Evolutionary conservation across 176 grass and related monocot species (phyloP).

Genomic region (Tillandsia fasciculata): DNA sequence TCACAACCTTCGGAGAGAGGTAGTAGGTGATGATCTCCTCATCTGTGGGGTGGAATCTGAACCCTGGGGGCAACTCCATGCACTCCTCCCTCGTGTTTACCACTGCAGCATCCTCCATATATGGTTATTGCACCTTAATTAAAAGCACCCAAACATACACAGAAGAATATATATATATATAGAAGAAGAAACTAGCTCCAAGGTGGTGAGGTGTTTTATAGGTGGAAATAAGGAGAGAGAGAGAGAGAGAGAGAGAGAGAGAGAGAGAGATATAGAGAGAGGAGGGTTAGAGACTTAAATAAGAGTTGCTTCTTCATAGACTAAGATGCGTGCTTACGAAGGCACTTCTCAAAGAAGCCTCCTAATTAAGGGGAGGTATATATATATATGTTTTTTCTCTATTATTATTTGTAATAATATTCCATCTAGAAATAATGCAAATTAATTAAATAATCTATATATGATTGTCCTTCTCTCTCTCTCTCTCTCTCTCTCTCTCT

Average conservation of each 20-base stretch:
- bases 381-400: neutral
- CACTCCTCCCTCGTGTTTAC: neutral
- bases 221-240: neutral
- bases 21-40: constrained; percentile 61
- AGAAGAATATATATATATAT: neutral
- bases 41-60: constrained; percentile 51
- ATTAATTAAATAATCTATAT: neutral
- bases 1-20: constrained; percentile 33
- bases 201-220: neutral
- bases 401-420: neutral
- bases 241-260: neutral
- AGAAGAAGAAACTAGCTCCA: neutral
- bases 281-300: neutral
- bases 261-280: no score
- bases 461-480: constrained; percentile 2
- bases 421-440: neutral
- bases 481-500: no score
- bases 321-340: neutral
- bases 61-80: constrained; percentile 35
- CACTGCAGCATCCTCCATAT: constrained; percentile 27
- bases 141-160: neutral
- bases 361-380: neutral
- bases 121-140: neutral
- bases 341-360: constrained; percentile 2
- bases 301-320: neutral